Percentiles rank a stretch among this genome's conserved stretches.
phyloP scores from a whole-genome alignment of 345 rosid genomes.

The Acer yangbiense region DNA sequence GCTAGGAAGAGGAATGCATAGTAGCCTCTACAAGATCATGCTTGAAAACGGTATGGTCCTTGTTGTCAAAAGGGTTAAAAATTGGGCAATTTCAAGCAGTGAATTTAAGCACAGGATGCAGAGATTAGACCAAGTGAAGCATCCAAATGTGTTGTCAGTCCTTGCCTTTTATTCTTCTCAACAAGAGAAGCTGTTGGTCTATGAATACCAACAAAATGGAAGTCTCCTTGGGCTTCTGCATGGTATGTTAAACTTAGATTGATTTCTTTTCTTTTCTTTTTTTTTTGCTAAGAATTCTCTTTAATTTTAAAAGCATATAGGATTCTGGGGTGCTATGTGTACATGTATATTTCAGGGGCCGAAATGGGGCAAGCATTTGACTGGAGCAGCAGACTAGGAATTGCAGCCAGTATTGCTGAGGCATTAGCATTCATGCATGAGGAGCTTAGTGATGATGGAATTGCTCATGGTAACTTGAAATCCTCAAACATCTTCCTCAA shows the following conservation, averaged over 20 bases:
- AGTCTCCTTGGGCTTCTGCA: slow-evolving; percentile 56
- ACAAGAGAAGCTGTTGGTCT: slow-evolving; percentile 61
- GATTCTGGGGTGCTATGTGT: background rate
- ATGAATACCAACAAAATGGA: slow-evolving; percentile 52
- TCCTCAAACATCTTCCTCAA: slow-evolving; percentile 59
- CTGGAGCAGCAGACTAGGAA: slow-evolving; percentile 53
- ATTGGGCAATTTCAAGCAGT: slow-evolving; percentile 44
- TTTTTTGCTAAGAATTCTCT: too few relatives aligned
- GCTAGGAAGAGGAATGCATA: slow-evolving; percentile 53
- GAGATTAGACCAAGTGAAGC: slow-evolving; percentile 43
- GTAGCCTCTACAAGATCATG: slow-evolving; percentile 55
- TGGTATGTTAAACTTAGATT: slow-evolving; percentile 32
- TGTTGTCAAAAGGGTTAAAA: slow-evolving; percentile 66
- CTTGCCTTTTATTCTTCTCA: slow-evolving; percentile 54
- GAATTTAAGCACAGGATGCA: slow-evolving; percentile 58
- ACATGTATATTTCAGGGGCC: slow-evolving; percentile 35
- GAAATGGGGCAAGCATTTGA: slow-evolving; percentile 35
- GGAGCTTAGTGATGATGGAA: slow-evolving; percentile 30
- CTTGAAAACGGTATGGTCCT: slow-evolving; percentile 40
- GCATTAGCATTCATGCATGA: slow-evolving; percentile 56
- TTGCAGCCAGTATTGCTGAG: slow-evolving; percentile 42
- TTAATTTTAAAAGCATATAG: background rate
- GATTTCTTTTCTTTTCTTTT: too few relatives aligned
- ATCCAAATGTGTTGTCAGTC: slow-evolving; percentile 51
- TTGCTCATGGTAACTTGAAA: slow-evolving; percentile 65